phyloP scores from a whole-genome alignment of 106 monocot genomes.

The Dendrobium officinale region DNA sequence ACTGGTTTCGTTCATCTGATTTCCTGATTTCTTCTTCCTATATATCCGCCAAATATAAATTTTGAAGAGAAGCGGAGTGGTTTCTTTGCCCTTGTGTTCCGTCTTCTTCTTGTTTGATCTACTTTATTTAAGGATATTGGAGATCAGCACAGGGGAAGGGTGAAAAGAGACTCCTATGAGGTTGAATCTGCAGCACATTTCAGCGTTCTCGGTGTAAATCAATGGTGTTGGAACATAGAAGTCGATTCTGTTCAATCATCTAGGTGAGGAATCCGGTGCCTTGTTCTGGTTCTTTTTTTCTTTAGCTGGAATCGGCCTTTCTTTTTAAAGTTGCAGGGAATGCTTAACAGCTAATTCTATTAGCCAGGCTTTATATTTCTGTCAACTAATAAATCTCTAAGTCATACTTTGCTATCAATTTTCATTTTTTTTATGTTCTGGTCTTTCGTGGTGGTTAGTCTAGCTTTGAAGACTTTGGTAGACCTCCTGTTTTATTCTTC shows the following conservation, averaged over 20 bases:
- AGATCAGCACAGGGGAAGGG: background rate
- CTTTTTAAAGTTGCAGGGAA: background rate
- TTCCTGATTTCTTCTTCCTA: background rate
- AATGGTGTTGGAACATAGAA: background rate
- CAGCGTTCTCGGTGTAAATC: background rate
- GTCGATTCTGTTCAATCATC: background rate
- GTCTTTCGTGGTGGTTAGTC: background rate
- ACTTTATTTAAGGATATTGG: background rate
- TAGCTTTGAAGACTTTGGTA: background rate
- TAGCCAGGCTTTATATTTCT: background rate
- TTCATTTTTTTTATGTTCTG: background rate
- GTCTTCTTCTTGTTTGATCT: conserved; percentile 2
- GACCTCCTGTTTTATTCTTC: background rate
- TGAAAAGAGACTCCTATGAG: background rate
- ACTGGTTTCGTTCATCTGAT: background rate
- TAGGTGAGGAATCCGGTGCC: background rate
- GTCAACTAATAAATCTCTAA: background rate
- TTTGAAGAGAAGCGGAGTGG: background rate
- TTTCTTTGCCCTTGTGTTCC: background rate
- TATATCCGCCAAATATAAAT: background rate
- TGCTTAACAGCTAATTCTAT: too few species aligned
- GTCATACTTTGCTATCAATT: background rate
- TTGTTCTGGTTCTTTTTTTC: background rate
- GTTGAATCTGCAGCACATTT: background rate
- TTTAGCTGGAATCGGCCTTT: background rate